Evolutionary conservation across 2,329 filamentous ascomycete species (phyloP).

Genomic region (Fusarium nisikadoi): DNA sequence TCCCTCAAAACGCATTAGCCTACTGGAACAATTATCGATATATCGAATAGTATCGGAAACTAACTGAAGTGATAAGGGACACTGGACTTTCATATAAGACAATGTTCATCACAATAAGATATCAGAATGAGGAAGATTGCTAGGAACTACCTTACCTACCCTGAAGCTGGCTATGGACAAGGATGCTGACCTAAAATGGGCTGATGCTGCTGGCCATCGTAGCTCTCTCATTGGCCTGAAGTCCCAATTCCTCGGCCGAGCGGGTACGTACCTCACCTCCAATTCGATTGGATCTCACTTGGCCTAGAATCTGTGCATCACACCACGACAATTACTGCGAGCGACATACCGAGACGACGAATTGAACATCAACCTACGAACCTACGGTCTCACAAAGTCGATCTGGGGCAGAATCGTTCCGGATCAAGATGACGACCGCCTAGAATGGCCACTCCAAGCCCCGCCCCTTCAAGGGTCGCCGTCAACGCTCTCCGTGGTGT

Average conservation of each 20-base stretch:
- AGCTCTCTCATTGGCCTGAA: conserved; percentile 16
- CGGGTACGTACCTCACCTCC: conserved; percentile 15
- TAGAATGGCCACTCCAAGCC: conserved; percentile 59
- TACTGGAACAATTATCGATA: background rate
- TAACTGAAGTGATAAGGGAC: background rate
- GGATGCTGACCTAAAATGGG: background rate
- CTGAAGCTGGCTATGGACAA: background rate
- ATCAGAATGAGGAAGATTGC: background rate
- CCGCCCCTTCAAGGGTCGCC: conserved; percentile 65
- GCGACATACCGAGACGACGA: conserved; percentile 39
- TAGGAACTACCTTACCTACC: background rate
- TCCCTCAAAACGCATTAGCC: too few species aligned
- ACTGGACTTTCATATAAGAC: background rate
- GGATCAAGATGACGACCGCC: conserved; percentile 43
- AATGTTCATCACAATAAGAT: background rate
- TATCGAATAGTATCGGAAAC: background rate
- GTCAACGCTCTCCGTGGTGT: conserved; percentile 66
- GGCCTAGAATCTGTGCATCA: conserved; percentile 31
- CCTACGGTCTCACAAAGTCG: background rate
- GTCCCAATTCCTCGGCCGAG: background rate
- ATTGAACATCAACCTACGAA: conserved; percentile 29
- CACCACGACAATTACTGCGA: conserved; percentile 34
- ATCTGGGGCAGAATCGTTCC: conserved; percentile 7
- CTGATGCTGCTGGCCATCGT: background rate
- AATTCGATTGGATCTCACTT: conserved; percentile 24